Base-by-base conservation (phyloP, 73 alveolate genomes). In the Stentor coeruleus region DNA sequence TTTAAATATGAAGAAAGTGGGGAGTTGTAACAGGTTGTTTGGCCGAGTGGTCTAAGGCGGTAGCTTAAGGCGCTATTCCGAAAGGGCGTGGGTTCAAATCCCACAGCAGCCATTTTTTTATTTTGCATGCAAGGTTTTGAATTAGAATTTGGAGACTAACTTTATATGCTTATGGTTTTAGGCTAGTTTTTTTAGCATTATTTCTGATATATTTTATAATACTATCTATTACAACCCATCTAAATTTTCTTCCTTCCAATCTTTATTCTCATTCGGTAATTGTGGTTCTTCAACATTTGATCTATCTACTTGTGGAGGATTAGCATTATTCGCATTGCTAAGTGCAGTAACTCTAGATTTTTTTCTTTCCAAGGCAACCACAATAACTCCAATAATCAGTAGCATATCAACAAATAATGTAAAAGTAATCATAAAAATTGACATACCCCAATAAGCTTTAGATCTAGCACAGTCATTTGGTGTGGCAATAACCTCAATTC, bases 1-100 rank as follows among this genome's bases (percentile, higher is more conserved):
- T n/a, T n/a, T n/a, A 20, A 49, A 11, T 49, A 11, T 49, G 66
- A 20, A 11, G 20, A 20, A 49, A 11, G 20, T 49, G 6, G 6
- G 66, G 66, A 49, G 66, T 49, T 49, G 6, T 49, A 11, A 6
- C 20, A 49, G 66, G 66, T 49, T 49, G 6, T 49, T 49, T 49
- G n/a, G n/a, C n/a, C n/a, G n/a, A n/a, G n/a, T n/a, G n/a, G n/a
- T n/a, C n/a, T n/a, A n/a, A n/a, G n/a, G n/a, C n/a, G n/a, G n/a
- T n/a, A n/a, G n/a, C n/a, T n/a, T n/a, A n/a, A n/a, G n/a, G n/a
- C n/a, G n/a, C n/a, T n/a, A n/a, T n/a, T n/a, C n/a, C n/a, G n/a
- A n/a, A n/a, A n/a, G n/a, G n/a, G n/a, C n/a, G 66, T 49, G 66
- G 66, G 20, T 49, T 49, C 66, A 49, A 49, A n/a, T n/a, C n/a